These are phyloP conservation scores for Podospora pseudopauciseta DNA, from an alignment of 495 filamentous ascomycete genomes.

Conservation along the genomic window DNA sequence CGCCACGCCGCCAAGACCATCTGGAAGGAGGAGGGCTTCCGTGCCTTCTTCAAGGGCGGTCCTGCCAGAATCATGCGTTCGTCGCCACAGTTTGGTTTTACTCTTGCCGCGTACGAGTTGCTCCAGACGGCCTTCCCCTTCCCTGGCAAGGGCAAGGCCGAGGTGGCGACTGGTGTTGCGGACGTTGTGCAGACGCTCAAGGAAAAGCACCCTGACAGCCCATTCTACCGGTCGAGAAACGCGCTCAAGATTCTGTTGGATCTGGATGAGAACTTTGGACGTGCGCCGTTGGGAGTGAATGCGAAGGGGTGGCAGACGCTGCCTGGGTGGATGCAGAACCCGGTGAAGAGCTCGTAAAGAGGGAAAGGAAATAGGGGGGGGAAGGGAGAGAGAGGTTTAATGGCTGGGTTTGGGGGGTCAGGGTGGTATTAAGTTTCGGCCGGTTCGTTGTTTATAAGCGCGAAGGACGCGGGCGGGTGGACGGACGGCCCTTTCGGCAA, in stretches of 20 bases:
- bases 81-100: conserved; percentile 97
- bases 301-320: conserved; percentile 49
- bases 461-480: neutral
- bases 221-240: conserved; percentile 82
- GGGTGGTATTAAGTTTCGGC: conserved; percentile 15
- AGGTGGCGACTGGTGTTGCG: conserved; percentile 34
- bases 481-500: conserved; percentile 1
- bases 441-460: conserved; percentile 3
- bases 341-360: conserved; percentile 16
- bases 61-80: conserved; percentile 91
- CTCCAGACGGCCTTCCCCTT: conserved; percentile 79
- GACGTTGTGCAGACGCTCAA: conserved; percentile 37
- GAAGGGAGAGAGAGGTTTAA: neutral
- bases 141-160: conserved; percentile 54
- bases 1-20: conserved; percentile 82
- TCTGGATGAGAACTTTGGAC: conserved; percentile 85
- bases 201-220: conserved; percentile 58
- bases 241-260: conserved; percentile 97
- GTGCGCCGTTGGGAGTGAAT: conserved; percentile 52
- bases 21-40: conserved; percentile 84
- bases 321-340: conserved; percentile 39
- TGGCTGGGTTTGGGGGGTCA: neutral
- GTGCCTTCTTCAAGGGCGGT: conserved; percentile 97
- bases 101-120: conserved; percentile 89
- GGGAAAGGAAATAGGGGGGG: neutral